These are phyloP conservation scores for Bipolaris cookei DNA, from an alignment of 2,329 filamentous ascomycete species.

Conservation along the genomic window DNA sequence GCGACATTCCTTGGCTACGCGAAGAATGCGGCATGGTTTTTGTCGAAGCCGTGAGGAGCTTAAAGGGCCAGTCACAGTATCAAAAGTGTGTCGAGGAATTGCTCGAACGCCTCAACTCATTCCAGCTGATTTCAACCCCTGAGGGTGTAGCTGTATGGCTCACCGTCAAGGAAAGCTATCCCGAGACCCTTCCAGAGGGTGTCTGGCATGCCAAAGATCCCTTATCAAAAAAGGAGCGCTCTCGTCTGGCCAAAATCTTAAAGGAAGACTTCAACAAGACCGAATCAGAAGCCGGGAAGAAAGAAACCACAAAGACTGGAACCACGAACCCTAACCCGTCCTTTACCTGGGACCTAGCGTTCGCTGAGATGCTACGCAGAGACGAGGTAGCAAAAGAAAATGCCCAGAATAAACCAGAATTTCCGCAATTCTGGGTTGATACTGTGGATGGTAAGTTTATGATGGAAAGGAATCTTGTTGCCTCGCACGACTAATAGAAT, in stretches of 20 bases:
- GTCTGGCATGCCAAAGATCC: conserved; percentile 79
- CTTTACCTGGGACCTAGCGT: conserved; percentile 84
- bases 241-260: conserved; percentile 74
- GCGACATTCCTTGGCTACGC: conserved; percentile 86
- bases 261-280: conserved; percentile 72
- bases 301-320: conserved; percentile 65
- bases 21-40: conserved; percentile 87
- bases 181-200: conserved; percentile 68
- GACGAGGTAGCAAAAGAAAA: conserved; percentile 32
- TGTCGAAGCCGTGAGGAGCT: conserved; percentile 70
- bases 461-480: not conserved
- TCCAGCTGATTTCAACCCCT: conserved; percentile 76
- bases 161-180: conserved; percentile 67
- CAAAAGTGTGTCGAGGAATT: conserved; percentile 66
- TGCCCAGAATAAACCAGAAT: conserved; percentile 54
- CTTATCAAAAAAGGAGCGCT: conserved; percentile 70
- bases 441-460: conserved; percentile 78
- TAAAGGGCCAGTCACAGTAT: conserved; percentile 54
- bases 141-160: conserved; percentile 93
- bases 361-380: conserved; percentile 53
- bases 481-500: conserved; percentile 13
- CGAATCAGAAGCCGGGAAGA: conserved; percentile 53
- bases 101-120: conserved; percentile 66
- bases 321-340: conserved; percentile 81
- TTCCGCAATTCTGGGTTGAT: conserved; percentile 82